Evolutionary conservation across 805 yeast genomes (phyloP).

Genomic region (Ogataea degrootiae): DNA sequence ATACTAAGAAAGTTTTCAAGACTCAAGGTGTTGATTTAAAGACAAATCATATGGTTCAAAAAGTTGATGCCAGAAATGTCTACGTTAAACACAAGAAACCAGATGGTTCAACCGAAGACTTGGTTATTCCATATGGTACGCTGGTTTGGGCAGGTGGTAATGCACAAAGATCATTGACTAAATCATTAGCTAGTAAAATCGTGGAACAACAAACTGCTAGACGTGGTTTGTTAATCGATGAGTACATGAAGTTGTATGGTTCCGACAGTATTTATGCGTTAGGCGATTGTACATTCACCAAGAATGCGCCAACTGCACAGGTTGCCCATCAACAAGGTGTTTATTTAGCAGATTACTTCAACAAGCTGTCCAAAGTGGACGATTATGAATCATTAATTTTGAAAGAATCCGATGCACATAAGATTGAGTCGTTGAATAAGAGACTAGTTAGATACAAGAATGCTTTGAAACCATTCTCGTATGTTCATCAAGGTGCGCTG

Average conservation of each 20-base stretch:
- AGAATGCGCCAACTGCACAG: conserved; percentile 93
- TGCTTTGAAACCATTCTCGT: conserved; percentile 58
- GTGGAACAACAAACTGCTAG: conserved; percentile 77
- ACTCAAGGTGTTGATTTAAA: conserved; percentile 63
- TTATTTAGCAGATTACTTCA: conserved; percentile 68
- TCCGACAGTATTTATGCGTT: conserved; percentile 73
- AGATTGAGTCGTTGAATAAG: conserved; percentile 40
- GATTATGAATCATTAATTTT: conserved; percentile 43
- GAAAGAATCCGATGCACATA: conserved; percentile 35
- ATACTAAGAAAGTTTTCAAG: conserved; percentile 73
- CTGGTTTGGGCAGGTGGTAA: conserved; percentile 97
- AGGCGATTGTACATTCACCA: conserved; percentile 91
- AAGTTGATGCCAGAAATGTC: conserved; percentile 66
- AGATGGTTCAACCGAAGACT: conserved; percentile 56
- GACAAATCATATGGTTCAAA: conserved; percentile 83
- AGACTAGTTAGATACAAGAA: conserved; percentile 36
- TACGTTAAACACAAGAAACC: conserved; percentile 63
- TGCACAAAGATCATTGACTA: conserved; percentile 73
- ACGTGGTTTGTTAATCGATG: conserved; percentile 84
- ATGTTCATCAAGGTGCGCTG: conserved; percentile 84
- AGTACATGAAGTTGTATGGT: conserved; percentile 76
- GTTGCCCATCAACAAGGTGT: conserved; percentile 93
- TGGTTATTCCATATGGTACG: conserved; percentile 77
- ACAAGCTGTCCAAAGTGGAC: conserved; percentile 58
- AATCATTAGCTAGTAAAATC: conserved; percentile 58